These are phyloP conservation scores for Cercospora beticola DNA, from an alignment of 2,329 filamentous ascomycete genomes.

Conservation along the genomic window DNA sequence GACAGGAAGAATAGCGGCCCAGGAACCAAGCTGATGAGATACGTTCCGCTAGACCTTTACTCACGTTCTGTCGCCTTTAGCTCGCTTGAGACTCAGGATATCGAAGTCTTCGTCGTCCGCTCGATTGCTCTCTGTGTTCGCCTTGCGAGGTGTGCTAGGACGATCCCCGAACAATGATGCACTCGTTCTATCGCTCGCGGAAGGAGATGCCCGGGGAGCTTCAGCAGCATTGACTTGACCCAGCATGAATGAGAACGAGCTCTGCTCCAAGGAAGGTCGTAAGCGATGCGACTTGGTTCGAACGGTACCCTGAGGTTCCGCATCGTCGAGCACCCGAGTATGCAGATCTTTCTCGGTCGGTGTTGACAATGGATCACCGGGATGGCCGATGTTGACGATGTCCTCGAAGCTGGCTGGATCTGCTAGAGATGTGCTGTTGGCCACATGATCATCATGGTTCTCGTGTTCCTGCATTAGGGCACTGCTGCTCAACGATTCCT, in stretches of 20 bases:
- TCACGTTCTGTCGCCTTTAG: slow-evolving; percentile 19
- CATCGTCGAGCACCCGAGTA: not conserved
- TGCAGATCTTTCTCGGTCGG: not conserved
- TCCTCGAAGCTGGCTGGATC: slow-evolving; percentile 24
- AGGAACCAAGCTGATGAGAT: not conserved
- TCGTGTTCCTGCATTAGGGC: not conserved
- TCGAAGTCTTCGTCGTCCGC: slow-evolving; percentile 24
- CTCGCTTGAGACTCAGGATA: slow-evolving; percentile 26
- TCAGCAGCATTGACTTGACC: slow-evolving; percentile 18
- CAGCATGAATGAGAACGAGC: slow-evolving; percentile 28
- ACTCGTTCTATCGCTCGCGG: not conserved
- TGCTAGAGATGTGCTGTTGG: slow-evolving; percentile 6
- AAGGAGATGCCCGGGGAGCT: slow-evolving; percentile 2
- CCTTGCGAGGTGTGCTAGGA: slow-evolving; percentile 10
- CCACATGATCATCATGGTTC: not conserved
- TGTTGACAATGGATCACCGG: not conserved
- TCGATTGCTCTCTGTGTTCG: not conserved
- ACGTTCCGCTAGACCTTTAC: not conserved
- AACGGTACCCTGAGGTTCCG: not conserved
- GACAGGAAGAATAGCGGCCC: not conserved
- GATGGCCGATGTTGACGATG: not conserved
- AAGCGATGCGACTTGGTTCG: slow-evolving; percentile 2
- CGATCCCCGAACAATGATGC: slow-evolving; percentile 25
- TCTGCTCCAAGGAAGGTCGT: slow-evolving; percentile 27
- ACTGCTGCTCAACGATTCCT: not conserved